A percentile compares a stretch with the other conserved stretches of the same genome.
phyloP scores from a whole-genome alignment of 2,329 filamentous ascomycete genomes.

The Paecilomyces sp. region DNA sequence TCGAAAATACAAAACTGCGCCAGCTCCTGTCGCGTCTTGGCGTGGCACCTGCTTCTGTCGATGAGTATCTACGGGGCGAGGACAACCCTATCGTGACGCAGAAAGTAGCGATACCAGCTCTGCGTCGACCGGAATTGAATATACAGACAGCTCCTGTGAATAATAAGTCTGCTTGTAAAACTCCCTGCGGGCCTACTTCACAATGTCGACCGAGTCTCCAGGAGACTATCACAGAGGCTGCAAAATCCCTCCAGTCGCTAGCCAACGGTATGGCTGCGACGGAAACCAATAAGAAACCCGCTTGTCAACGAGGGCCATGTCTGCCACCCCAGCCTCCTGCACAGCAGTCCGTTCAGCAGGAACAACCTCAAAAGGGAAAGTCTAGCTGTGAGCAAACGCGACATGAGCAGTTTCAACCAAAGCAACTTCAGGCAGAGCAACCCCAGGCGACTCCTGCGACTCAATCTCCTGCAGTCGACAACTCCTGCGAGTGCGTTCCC shows the following conservation, averaged over 20 bases:
- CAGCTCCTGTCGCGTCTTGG: constrained; percentile 18
- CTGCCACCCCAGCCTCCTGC: not conserved
- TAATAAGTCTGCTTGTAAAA: not conserved
- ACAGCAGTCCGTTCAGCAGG: not conserved
- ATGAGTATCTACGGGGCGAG: constrained; percentile 18
- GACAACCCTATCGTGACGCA: constrained; percentile 11
- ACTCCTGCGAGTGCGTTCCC: constrained; percentile 17
- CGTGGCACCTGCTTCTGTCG: constrained; percentile 14
- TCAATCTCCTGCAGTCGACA: constrained; percentile 2
- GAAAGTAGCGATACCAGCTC: constrained; percentile 30
- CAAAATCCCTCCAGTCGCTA: not conserved
- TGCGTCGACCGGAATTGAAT: constrained; percentile 8
- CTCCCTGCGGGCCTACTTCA: not conserved
- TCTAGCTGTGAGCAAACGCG: not conserved
- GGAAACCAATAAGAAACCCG: not conserved
- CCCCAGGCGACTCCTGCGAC: not conserved
- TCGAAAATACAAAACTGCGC: constrained; percentile 25
- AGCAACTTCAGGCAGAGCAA: not conserved
- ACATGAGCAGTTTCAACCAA: not conserved
- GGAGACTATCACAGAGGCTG: not conserved
- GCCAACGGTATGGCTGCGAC: not conserved
- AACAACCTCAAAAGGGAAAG: not conserved
- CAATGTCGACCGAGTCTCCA: not conserved
- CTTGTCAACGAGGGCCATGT: not conserved
- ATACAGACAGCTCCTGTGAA: not conserved